Evolutionary conservation across 2,329 filamentous ascomycete genomes (phyloP).

Genomic region (Ophiostoma triangulosporum): DNA sequence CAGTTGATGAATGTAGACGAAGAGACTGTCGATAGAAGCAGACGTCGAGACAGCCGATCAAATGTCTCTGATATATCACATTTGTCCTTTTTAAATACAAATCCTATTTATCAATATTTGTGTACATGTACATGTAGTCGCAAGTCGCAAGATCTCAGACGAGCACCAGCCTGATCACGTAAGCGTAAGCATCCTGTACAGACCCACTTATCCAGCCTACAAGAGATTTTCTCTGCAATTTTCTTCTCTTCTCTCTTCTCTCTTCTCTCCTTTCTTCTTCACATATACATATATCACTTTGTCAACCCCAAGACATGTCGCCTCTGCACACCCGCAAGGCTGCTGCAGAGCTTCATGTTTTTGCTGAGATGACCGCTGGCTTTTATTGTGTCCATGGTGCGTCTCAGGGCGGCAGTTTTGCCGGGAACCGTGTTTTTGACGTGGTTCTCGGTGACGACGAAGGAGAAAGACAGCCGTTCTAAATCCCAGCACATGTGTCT

Average conservation of each 20-base stretch:
- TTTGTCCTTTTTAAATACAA: no score
- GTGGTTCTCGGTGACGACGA: constrained; percentile 23
- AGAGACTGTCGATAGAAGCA: no score
- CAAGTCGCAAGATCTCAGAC: no score
- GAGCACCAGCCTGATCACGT: no score
- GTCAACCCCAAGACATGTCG: constrained; percentile 16
- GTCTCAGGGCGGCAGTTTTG: constrained; percentile 24
- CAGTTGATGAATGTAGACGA: no score
- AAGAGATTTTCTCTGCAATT: neutral
- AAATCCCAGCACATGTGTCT: constrained; percentile 35
- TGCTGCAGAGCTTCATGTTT: neutral
- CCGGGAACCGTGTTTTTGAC: neutral
- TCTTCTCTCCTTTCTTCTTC: constrained; percentile 36
- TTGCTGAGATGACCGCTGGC: constrained; percentile 1
- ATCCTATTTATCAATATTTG: no score
- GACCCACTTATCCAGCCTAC: constrained; percentile 3
- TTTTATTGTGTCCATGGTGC: constrained; percentile 21
- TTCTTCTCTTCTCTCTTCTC: constrained; percentile 18
- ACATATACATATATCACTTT: constrained; percentile 29
- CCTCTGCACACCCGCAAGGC: neutral
- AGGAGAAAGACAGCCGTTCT: constrained; percentile 45
- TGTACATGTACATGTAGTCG: no score
- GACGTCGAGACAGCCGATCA: no score
- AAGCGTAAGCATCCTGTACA: neutral
- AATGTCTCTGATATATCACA: no score